phyloP scores from a whole-genome alignment of 331 rosid species.

The Quercus lobata region DNA sequence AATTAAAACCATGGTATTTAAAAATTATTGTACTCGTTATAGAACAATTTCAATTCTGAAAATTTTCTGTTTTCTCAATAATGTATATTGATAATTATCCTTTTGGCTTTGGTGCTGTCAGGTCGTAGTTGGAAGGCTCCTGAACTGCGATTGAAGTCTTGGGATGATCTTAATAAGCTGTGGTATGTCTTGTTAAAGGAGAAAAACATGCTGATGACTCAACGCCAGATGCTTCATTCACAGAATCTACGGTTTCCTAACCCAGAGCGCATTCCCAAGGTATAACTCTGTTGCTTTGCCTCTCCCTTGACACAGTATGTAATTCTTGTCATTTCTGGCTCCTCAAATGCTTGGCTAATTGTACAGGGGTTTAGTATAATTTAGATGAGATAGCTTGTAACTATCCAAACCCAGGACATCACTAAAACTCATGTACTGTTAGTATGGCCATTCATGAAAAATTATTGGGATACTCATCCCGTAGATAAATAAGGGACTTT shows the following conservation, averaged over 20 bases:
- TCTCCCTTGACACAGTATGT: not conserved
- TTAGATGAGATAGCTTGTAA: not conserved
- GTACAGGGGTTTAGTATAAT: not conserved
- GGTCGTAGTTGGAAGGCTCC: constrained; percentile 95
- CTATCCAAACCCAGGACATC: not conserved
- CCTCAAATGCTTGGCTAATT: not conserved
- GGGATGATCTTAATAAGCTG: constrained; percentile 88
- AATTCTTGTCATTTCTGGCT: not conserved
- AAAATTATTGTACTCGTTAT: not conserved
- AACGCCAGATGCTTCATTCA: constrained; percentile 89
- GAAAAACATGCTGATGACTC: constrained; percentile 91
- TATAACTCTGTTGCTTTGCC: not conserved
- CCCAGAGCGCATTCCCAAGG: constrained; percentile 93
- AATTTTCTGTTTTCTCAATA: not conserved
- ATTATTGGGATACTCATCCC: not conserved
- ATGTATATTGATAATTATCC: not conserved
- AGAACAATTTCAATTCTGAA: not conserved
- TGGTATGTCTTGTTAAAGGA: constrained; percentile 89
- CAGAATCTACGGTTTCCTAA: constrained; percentile 77
- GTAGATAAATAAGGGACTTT: not conserved
- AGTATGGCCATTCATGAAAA: not conserved
- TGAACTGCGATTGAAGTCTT: constrained; percentile 81
- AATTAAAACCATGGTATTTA: not conserved
- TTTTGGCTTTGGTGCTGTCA: constrained; percentile 20
- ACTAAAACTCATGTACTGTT: not conserved